Conservation (phyloP, 1,139 yeast species). For the Kluyveromyces sp. region DNA sequence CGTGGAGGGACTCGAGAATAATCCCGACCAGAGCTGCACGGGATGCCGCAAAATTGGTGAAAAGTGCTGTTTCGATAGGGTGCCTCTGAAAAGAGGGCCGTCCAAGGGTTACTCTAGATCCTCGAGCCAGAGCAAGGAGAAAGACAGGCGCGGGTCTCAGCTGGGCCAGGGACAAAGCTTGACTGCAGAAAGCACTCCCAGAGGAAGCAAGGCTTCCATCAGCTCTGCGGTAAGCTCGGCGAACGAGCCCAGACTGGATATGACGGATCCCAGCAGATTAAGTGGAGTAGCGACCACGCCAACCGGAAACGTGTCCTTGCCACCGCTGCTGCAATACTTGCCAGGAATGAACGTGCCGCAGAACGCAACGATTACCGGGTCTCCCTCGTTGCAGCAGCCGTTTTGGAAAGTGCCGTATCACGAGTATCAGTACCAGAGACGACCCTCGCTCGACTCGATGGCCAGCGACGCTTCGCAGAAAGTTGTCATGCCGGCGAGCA, state of each 20-base stretch:
- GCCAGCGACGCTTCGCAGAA: conserved; percentile 23
- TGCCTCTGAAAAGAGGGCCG: conserved; percentile 73
- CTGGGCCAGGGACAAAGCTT: not conserved
- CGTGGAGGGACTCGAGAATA: conserved; percentile 32
- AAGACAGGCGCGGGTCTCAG: conserved; percentile 3
- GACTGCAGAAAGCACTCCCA: conserved; percentile 1
- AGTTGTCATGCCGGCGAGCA: conserved; percentile 15
- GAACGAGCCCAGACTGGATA: not conserved
- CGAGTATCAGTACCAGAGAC: conserved; percentile 27
- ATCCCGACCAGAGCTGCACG: conserved; percentile 41
- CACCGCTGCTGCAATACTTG: conserved; percentile 28
- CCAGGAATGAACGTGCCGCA: conserved; percentile 14
- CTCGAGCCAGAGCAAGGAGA: conserved; percentile 7
- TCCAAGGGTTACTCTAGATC: conserved; percentile 50
- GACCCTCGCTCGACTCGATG: conserved; percentile 28
- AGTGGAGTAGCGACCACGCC: not conserved
- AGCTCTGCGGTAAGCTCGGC: not conserved
- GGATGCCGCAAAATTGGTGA: conserved; percentile 51
- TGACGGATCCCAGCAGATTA: not conserved
- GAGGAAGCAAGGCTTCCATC: conserved; percentile 1
- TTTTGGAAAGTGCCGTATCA: conserved; percentile 33
- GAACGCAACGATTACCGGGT: conserved; percentile 4
- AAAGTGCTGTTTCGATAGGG: conserved; percentile 54
- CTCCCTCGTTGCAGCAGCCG: conserved; percentile 20
- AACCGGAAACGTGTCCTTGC: conserved; percentile 15